phyloP scores from a whole-genome alignment of 768 basidiomycete genomes.

The Rhizopogon sp. region DNA sequence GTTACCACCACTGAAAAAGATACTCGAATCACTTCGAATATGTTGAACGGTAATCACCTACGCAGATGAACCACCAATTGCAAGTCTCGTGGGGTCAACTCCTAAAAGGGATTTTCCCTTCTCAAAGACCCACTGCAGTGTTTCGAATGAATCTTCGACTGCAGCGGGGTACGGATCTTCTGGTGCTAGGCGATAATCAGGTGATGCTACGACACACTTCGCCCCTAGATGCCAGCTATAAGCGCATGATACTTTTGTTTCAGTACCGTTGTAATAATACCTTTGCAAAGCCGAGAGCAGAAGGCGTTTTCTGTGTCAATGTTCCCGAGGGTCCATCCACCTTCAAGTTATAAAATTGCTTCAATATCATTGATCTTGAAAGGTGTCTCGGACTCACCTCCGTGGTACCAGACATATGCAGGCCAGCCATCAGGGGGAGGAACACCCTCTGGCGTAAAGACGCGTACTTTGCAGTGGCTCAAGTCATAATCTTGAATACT shows the following conservation, averaged over 20 bases:
- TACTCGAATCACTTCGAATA: neutral
- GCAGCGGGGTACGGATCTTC: constrained; percentile 29
- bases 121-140: constrained; percentile 29
- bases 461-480: constrained; percentile 49
- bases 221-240: constrained; percentile 13
- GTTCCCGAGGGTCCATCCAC: constrained; percentile 74
- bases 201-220: constrained; percentile 28
- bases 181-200: constrained; percentile 31
- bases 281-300: constrained; percentile 29
- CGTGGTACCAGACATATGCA: constrained; percentile 69
- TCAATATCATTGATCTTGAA: neutral
- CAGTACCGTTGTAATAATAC: constrained; percentile 3
- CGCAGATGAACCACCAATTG: constrained; percentile 75
- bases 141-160: constrained; percentile 28
- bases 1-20: constrained; percentile 57
- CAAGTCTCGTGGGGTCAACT: constrained; percentile 47
- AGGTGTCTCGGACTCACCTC: constrained; percentile 37
- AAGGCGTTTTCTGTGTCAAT: constrained; percentile 60
- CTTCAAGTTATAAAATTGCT: constrained; percentile 24
- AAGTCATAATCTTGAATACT: constrained; percentile 48
- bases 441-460: constrained; percentile 53
- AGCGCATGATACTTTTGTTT: neutral
- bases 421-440: constrained; percentile 61
- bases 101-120: constrained; percentile 44
- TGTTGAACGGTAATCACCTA: constrained; percentile 13